Conservation (phyloP, 768 basidiomycete species). For the Leucogyrophana mollusca region DNA sequence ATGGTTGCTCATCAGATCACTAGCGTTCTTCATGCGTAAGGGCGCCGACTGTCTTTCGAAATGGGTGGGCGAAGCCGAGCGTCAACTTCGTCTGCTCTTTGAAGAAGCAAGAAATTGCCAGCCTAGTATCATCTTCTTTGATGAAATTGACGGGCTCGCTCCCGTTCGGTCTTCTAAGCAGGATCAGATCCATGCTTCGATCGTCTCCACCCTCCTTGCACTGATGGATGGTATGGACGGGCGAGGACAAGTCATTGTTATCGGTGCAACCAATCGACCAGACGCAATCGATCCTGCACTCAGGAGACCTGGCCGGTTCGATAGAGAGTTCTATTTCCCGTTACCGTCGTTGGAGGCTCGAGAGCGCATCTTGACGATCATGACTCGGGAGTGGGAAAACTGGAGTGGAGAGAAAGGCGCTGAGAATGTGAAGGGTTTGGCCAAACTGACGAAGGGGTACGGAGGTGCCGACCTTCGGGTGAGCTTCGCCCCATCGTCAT, state of each 20-base stretch:
- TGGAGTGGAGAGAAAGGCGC: slow-evolving; percentile 59
- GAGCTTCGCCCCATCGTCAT: slow-evolving; percentile 25
- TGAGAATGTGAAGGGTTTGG: slow-evolving; percentile 61
- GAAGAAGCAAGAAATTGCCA: slow-evolving; percentile 93
- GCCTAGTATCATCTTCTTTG: slow-evolving; percentile 98
- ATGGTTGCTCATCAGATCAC: neutral
- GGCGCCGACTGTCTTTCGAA: slow-evolving; percentile 97
- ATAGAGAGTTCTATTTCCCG: slow-evolving; percentile 97
- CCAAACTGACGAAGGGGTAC: slow-evolving; percentile 93
- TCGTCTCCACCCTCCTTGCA: slow-evolving; percentile 93
- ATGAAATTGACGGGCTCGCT: slow-evolving; percentile 98
- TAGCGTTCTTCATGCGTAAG: slow-evolving; percentile 99
- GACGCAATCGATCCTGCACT: slow-evolving; percentile 98
- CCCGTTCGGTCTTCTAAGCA: slow-evolving; percentile 98
- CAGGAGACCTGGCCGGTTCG: slow-evolving; percentile 91
- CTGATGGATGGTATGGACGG: slow-evolving; percentile 99
- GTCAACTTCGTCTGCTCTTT: slow-evolving; percentile 91
- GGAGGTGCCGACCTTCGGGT: slow-evolving; percentile 96
- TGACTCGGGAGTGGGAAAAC: slow-evolving; percentile 88
- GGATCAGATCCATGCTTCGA: slow-evolving; percentile 97
- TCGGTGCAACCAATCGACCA: slow-evolving; percentile 96
- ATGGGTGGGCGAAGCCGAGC: slow-evolving; percentile 99
- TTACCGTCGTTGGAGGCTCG: slow-evolving; percentile 82
- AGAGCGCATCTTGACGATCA: slow-evolving; percentile 85
- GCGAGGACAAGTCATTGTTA: slow-evolving; percentile 94